phyloP scores from a whole-genome alignment of 331 rosid species.

The Quercus phellos region DNA sequence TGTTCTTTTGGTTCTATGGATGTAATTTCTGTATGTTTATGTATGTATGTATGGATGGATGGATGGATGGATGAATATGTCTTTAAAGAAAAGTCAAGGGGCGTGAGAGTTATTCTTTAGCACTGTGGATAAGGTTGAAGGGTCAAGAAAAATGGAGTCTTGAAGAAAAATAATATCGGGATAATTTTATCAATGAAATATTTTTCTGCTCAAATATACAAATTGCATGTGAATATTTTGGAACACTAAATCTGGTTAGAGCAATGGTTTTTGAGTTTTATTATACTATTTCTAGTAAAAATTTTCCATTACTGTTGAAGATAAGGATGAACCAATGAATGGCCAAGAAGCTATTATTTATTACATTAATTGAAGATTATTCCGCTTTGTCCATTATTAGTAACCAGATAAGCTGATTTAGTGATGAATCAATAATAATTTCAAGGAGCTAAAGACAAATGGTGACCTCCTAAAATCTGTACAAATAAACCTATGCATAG shows the following conservation, averaged over 20 bases:
- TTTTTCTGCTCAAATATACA: neutral
- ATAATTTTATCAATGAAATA: neutral
- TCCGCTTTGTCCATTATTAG: neutral
- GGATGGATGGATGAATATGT: neutral
- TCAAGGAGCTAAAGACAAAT: neutral
- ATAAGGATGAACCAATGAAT: conserved; percentile 22
- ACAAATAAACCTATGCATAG: neutral
- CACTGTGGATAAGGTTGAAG: neutral
- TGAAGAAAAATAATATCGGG: neutral
- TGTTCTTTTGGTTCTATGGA: neutral
- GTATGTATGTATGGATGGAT: neutral
- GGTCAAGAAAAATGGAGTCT: neutral
- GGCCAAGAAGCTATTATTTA: neutral
- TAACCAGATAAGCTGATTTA: neutral
- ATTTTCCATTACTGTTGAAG: conserved; percentile 8
- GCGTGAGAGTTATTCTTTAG: neutral
- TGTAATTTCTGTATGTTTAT: no score
- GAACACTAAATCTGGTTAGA: neutral
- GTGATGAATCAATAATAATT: neutral
- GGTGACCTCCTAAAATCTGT: neutral
- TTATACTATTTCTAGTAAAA: conserved; percentile 8
- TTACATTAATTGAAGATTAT: conserved; percentile 24
- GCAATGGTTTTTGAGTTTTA: neutral
- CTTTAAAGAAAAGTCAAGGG: neutral
- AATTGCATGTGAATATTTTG: neutral